Evolutionary conservation across 495 filamentous ascomycete genomes (phyloP), one percentile per base, ranked within the genome.

Genomic region (Daldinia vernicosa): DNA sequence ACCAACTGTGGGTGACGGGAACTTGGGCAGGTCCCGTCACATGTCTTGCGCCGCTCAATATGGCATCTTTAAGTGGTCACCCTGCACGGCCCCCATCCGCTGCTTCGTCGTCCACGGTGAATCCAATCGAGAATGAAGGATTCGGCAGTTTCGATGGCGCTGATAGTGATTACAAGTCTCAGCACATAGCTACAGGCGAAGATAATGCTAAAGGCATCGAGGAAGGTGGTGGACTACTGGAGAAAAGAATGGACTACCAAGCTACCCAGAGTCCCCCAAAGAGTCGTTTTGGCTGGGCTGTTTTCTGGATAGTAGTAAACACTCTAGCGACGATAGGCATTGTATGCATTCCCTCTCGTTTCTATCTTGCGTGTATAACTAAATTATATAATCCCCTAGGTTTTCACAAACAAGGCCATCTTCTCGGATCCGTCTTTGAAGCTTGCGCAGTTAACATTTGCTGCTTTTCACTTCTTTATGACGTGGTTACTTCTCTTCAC

Each of bases 391-490:
- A 37, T 26, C 26, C 40, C 11, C n/a, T 67, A 92, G 90, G 89
- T 93, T 57, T 92, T 92, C 77, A 91, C 88, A 40, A 93, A 92
- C 79, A 92, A 93, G 78, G 85, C 84, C 50, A 91, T 93, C 72
- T 92, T 93, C 79, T 86, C 88, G 24, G 84, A 91, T 65, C 84
- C 87, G 22, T 85, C 84, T 57, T 84, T 93, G 70, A 88, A 87
- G 66, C 82, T 89, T 33, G 86, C 84, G 62, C 91, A 92, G 79
- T 82, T 91, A 30, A 86, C 89, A 39, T 92, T 92, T 72, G 90
- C 90, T 19, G 80, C 87, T 35, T 91, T 92, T 79, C 91, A 93
- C 78, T 92, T 93, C 82, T 83, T 88, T 77, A 83, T 90, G 81
- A 92, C 90, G 51, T 89, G 81, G 70, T 74, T 88, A 19, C 90